phyloP scores from a whole-genome alignment of 371 early-diverging fungal genomes.

The Circinella umbellata region DNA sequence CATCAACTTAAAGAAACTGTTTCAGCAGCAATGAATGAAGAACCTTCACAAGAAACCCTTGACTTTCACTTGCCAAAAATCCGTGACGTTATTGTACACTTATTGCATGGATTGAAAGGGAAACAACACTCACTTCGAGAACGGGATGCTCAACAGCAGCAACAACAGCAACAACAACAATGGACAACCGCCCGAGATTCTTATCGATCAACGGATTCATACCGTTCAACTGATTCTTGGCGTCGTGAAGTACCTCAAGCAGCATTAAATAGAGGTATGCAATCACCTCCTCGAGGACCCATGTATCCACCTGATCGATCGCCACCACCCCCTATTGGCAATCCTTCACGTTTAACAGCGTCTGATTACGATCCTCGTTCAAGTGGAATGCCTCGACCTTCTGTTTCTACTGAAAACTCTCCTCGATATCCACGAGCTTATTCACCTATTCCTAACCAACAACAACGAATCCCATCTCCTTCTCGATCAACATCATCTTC shows the following conservation, averaged over 20 bases:
- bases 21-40: slow-evolving; percentile 57
- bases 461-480: slow-evolving; percentile 36
- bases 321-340: slow-evolving; percentile 20
- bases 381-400: slow-evolving; percentile 46
- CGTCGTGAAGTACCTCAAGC: slow-evolving; percentile 46
- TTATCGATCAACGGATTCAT: slow-evolving; percentile 18
- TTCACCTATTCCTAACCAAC: slow-evolving; percentile 20
- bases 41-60: slow-evolving; percentile 55
- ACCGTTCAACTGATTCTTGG: slow-evolving; percentile 35
- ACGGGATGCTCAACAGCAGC: slow-evolving; percentile 20
- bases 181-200: slow-evolving; percentile 16
- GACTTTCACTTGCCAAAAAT: slow-evolving; percentile 66
- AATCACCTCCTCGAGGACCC: slow-evolving; percentile 21
- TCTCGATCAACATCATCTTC: slow-evolving; percentile 35
- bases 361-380: slow-evolving; percentile 47
- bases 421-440: slow-evolving; percentile 28
- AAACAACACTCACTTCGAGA: slow-evolving; percentile 62
- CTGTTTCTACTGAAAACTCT: slow-evolving; percentile 37
- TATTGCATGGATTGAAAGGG: slow-evolving; percentile 64
- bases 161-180: not conserved
- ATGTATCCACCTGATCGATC: slow-evolving; percentile 21
- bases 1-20: slow-evolving; percentile 59
- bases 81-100: slow-evolving; percentile 65
- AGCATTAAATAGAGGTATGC: slow-evolving; percentile 38
- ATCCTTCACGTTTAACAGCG: slow-evolving; percentile 7